Percentiles rank a stretch among this genome's conserved stretches.
Evolutionary conservation across 148 eudicot genomes (phyloP).

Genomic region (Fagopyrum homotropicum): DNA sequence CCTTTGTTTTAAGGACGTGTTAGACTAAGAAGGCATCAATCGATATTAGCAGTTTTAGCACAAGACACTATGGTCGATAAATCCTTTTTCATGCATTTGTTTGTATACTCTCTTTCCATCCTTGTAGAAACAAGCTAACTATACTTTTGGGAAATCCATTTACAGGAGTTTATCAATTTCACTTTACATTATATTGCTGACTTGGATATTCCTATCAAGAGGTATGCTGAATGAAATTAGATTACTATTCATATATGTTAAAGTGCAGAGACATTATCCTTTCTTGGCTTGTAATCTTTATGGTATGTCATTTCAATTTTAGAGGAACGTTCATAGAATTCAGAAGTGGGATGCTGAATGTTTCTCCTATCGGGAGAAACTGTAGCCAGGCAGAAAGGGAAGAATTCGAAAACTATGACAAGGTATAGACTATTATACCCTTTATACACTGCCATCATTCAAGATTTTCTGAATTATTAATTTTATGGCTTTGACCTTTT

Average conservation of each 20-base stretch:
- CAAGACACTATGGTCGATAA: no score
- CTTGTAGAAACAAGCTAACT: background rate
- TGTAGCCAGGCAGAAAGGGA: no score
- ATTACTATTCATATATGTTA: background rate
- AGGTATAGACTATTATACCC: background rate
- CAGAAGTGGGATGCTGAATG: slow-evolving; percentile 93
- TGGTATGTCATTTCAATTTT: slow-evolving; percentile 3
- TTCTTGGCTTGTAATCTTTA: slow-evolving; percentile 2
- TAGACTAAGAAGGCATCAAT: slow-evolving; percentile 6
- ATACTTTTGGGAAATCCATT: slow-evolving; percentile 2
- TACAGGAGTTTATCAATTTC: slow-evolving; percentile 91
- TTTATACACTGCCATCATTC: background rate
- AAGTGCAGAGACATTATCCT: background rate
- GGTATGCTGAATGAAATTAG: slow-evolving; percentile 31
- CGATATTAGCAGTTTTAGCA: background rate
- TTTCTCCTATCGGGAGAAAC: no score
- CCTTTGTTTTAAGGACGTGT: background rate
- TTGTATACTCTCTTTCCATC: no score
- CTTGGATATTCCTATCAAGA: slow-evolving; percentile 88
- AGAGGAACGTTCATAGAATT: slow-evolving; percentile 98
- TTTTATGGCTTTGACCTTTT: background rate
- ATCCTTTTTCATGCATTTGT: no score
- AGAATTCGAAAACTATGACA: no score
- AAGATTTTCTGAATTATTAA: background rate
- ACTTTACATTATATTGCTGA: slow-evolving; percentile 90